Percentiles rank a stretch among this genome's conserved stretches.
Evolutionary conservation across 2,329 filamentous ascomycete genomes (phyloP).

Genomic region (Cryphonectria naterciae): DNA sequence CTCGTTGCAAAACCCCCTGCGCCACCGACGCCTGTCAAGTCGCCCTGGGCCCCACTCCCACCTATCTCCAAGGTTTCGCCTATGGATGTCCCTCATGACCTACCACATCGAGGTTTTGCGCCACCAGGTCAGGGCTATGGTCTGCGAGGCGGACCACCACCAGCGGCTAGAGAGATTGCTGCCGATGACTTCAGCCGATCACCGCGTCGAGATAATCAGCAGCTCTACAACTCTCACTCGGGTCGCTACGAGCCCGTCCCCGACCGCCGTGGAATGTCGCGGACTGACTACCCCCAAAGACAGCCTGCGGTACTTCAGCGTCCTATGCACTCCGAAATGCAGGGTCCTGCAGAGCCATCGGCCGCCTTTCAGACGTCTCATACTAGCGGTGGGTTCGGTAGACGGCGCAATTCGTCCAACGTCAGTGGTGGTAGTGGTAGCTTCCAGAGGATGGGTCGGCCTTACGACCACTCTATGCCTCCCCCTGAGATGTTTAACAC

Average conservation of each 20-base stretch:
- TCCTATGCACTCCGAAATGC: slow-evolving; percentile 62
- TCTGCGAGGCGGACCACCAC: slow-evolving; percentile 57
- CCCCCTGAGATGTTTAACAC: slow-evolving; percentile 49
- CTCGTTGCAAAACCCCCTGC: slow-evolving; percentile 73
- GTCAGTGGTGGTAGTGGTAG: slow-evolving; percentile 84
- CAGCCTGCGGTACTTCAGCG: slow-evolving; percentile 82
- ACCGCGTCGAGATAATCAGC: slow-evolving; percentile 78
- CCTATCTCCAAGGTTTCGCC: slow-evolving; percentile 83
- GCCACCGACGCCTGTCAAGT: slow-evolving; percentile 75
- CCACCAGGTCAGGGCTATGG: slow-evolving; percentile 57
- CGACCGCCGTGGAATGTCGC: slow-evolving; percentile 73
- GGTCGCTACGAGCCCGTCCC: slow-evolving; percentile 88
- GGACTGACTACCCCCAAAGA: slow-evolving; percentile 68
- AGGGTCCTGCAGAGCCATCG: slow-evolving; percentile 78
- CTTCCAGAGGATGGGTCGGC: slow-evolving; percentile 58
- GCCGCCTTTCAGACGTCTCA: slow-evolving; percentile 83
- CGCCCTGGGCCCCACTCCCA: slow-evolving; percentile 87
- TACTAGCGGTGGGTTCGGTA: slow-evolving; percentile 68
- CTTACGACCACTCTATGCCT: slow-evolving; percentile 46
- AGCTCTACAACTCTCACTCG: slow-evolving; percentile 94
- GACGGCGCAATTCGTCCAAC: slow-evolving; percentile 86
- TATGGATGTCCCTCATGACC: slow-evolving; percentile 54
- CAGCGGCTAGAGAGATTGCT: slow-evolving; percentile 79
- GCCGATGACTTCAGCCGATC: slow-evolving; percentile 91
- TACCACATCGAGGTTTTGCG: slow-evolving; percentile 49